Base-by-base conservation (phyloP, 148 eudicot genomes). In the Silene conica region DNA sequence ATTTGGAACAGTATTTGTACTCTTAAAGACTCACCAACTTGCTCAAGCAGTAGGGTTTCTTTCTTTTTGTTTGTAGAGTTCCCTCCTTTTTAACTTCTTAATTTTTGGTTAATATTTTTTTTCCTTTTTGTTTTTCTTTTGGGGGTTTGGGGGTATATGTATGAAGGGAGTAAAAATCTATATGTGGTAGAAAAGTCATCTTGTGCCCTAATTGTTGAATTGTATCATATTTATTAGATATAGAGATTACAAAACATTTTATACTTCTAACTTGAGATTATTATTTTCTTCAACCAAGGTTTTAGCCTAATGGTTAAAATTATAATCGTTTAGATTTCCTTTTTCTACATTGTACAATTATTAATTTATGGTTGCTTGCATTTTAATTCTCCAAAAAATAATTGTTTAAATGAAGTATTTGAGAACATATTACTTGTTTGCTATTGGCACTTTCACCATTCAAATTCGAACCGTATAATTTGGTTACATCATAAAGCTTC, bases 1-100 rank as follows among this genome's bases (percentile, higher is more conserved):
- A 78, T 79, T 80, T 91, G 84, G 86, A 87, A 74, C 93, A 87
- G 52, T 94, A 91, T 60, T 55, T 83, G 73, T 63, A 67, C 56
- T 21, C 76, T 46, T 75, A 71, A 75, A 57, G 2, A 58, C 45
- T 52, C 41, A 16, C 13, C 14, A 50, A 64, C 22, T 43, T 14
- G 67, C 72, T 43, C 43, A 72, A 22, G 70, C 26, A 58, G 70
- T 67, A 45, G 34, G 78, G 23, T 67, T 67, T 8, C 41, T 67
- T 21, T 34, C 20, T 18, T 75, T 75, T 58, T 19, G 16, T 58
- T 45, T 75, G 43, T 52, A 48, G 43, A 76, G 22, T 28, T 23
- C 8, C 45, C 19, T 14, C 43, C 28, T 26, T 26, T 65, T 31
- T 52, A 28, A 5, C 63, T 43, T 50, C 18, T 50, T 12, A n/a